phyloP scores from a whole-genome alignment of 208 protist species.

The Leptomonas seymouri region DNA sequence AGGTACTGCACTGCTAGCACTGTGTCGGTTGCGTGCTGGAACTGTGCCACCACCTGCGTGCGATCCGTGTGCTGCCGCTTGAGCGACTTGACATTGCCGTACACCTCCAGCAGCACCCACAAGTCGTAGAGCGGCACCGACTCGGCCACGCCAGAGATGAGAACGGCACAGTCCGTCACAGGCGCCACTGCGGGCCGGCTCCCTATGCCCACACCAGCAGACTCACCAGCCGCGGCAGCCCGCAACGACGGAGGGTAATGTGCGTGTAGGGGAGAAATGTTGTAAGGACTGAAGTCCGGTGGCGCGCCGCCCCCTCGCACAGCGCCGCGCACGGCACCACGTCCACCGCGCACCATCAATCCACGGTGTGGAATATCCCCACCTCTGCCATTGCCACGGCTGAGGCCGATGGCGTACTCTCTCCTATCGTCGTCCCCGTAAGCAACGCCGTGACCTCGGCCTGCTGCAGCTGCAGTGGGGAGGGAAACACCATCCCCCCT shows the following conservation, averaged over 20 bases:
- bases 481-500: not conserved
- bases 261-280: slow-evolving; percentile 1
- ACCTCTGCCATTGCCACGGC: not conserved
- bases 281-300: slow-evolving; percentile 28
- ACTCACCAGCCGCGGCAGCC: not conserved
- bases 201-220: not conserved
- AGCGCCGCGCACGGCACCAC: slow-evolving; percentile 25
- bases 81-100: slow-evolving; percentile 87
- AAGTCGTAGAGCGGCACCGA: slow-evolving; percentile 74
- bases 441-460: slow-evolving; percentile 1
- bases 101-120: slow-evolving; percentile 90
- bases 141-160: slow-evolving; percentile 70
- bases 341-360: slow-evolving; percentile 25
- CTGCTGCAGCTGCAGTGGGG: not conserved
- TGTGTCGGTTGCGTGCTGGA: slow-evolving; percentile 74
- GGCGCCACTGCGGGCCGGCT: slow-evolving; percentile 5
- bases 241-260: not conserved
- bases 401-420: slow-evolving; percentile 4
- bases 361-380: not conserved
- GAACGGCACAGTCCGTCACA: slow-evolving; percentile 52
- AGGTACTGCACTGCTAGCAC: slow-evolving; percentile 72
- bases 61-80: slow-evolving; percentile 79
- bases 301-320: slow-evolving; percentile 29
- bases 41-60: slow-evolving; percentile 78
- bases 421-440: not conserved